phyloP scores from a whole-genome alignment of 2,329 filamentous ascomycete species.

The Penicillium sp. region DNA sequence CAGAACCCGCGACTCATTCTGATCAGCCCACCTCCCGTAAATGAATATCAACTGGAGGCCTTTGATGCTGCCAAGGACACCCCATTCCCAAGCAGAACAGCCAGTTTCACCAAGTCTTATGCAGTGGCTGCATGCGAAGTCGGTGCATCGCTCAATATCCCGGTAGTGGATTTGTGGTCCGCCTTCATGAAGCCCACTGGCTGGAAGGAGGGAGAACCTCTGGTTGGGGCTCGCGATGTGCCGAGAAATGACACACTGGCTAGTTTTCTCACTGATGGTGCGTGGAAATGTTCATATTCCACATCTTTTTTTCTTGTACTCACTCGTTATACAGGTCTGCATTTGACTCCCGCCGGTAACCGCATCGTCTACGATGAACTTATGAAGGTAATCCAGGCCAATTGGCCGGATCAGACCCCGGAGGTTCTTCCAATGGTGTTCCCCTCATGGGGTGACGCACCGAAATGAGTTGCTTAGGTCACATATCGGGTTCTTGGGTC shows the following conservation, averaged over 20 bases:
- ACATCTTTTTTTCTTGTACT: slow-evolving; percentile 4
- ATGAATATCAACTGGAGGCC: slow-evolving; percentile 66
- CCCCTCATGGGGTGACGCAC: slow-evolving; percentile 53
- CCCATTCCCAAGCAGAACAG: slow-evolving; percentile 57
- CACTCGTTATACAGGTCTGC: slow-evolving; percentile 48
- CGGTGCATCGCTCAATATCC: slow-evolving; percentile 55
- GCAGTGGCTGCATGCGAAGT: slow-evolving; percentile 65
- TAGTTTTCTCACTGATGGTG: slow-evolving; percentile 58
- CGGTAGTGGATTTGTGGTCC: slow-evolving; percentile 76
- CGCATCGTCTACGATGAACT: slow-evolving; percentile 56
- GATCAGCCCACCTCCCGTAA: slow-evolving; percentile 73
- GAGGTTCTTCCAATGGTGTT: slow-evolving; percentile 54
- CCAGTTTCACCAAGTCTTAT: slow-evolving; percentile 61
- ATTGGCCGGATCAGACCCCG: slow-evolving; percentile 58
- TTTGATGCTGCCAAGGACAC: slow-evolving; percentile 53
- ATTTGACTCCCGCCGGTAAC: slow-evolving; percentile 59
- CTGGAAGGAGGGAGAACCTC: slow-evolving; percentile 51
- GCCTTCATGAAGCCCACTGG: slow-evolving; percentile 68
- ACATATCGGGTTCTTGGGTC: not conserved
- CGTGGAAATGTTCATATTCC: slow-evolving; percentile 22
- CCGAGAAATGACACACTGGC: slow-evolving; percentile 57
- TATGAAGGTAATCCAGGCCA: slow-evolving; percentile 50
- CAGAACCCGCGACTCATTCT: slow-evolving; percentile 77
- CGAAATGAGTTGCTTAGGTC: slow-evolving; percentile 28
- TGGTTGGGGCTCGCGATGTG: slow-evolving; percentile 59